Evolutionary conservation across 2,329 filamentous ascomycete species (phyloP).

Genomic region (Colletotrichum agaves): DNA sequence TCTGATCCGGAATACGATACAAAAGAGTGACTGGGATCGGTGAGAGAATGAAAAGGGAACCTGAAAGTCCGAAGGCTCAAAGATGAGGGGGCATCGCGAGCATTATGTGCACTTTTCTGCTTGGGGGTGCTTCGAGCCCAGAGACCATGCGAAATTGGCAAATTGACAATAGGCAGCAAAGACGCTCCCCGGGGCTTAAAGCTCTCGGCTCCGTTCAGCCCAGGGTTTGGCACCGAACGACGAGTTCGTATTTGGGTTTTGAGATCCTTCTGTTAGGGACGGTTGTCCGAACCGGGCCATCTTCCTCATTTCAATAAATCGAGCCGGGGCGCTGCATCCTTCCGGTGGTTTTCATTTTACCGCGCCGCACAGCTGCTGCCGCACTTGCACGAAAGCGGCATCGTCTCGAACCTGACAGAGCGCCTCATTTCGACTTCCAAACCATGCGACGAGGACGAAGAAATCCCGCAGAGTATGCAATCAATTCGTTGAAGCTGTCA

Average conservation of each 20-base stretch:
- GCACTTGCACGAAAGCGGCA: conserved; percentile 22
- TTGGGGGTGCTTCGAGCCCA: background rate
- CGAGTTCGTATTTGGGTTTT: conserved; percentile 5
- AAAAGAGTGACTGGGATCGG: conserved; percentile 37
- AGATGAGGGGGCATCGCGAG: conserved; percentile 19
- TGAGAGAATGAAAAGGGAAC: conserved; percentile 19
- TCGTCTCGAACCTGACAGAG: background rate
- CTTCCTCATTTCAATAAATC: conserved; percentile 5
- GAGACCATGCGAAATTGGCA: conserved; percentile 23
- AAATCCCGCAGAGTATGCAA: conserved; percentile 5
- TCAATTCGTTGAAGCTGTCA: too few relatives aligned
- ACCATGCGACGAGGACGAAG: background rate
- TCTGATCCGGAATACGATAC: conserved; percentile 23
- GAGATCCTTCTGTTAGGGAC: background rate
- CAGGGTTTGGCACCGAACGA: background rate
- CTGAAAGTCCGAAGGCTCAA: background rate
- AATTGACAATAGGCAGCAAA: conserved; percentile 21
- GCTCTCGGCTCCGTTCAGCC: conserved; percentile 13
- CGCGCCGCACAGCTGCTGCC: background rate
- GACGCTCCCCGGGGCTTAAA: background rate
- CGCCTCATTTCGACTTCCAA: conserved; percentile 7
- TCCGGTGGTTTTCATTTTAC: conserved; percentile 2
- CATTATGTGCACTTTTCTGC: conserved; percentile 28
- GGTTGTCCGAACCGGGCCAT: conserved; percentile 6
- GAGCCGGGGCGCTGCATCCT: background rate